Evolutionary conservation across 1,284 basidiomycete species (phyloP).

Genomic region (Trichosporon faecale): DNA sequence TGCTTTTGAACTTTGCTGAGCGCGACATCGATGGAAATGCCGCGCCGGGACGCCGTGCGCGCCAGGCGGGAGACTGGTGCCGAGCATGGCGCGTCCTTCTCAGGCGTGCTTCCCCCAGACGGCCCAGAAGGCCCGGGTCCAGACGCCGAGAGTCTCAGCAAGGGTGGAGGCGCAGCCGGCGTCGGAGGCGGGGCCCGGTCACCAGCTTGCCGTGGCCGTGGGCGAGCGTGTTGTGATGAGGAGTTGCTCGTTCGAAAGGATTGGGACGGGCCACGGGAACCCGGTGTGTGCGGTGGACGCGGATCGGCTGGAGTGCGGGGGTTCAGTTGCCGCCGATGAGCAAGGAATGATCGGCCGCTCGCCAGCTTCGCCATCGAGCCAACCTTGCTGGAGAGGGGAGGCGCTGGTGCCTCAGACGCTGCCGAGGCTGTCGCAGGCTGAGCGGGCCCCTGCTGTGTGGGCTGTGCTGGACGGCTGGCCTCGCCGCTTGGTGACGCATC

Average conservation of each 20-base stretch:
- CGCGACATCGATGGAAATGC: constrained; percentile 32
- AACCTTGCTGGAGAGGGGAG: not conserved
- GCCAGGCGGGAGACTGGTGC: constrained; percentile 28
- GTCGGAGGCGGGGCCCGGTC: constrained; percentile 1
- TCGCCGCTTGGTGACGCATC: not conserved
- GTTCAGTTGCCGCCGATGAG: not conserved
- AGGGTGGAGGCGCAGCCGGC: not conserved
- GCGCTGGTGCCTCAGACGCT: not conserved
- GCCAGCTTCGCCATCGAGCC: not conserved
- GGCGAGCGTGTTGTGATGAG: not conserved
- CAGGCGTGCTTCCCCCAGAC: not conserved
- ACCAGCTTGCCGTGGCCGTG: not conserved
- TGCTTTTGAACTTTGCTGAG: constrained; percentile 4
- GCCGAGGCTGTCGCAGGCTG: not conserved
- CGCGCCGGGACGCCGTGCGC: constrained; percentile 28
- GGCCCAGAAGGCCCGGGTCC: no score
- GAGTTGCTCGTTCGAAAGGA: not conserved
- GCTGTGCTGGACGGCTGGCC: not conserved
- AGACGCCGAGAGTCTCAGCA: not conserved
- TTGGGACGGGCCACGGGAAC: not conserved
- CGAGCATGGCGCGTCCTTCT: not conserved
- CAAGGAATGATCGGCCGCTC: not conserved
- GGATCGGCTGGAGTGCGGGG: not conserved
- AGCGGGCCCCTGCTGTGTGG: not conserved
- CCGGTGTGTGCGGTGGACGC: not conserved